Percentiles rank a stretch among this genome's conserved stretches.
Conservation (phyloP, 2,329 filamentous ascomycete genomes). For the Arthrobotrys entomopaga region DNA sequence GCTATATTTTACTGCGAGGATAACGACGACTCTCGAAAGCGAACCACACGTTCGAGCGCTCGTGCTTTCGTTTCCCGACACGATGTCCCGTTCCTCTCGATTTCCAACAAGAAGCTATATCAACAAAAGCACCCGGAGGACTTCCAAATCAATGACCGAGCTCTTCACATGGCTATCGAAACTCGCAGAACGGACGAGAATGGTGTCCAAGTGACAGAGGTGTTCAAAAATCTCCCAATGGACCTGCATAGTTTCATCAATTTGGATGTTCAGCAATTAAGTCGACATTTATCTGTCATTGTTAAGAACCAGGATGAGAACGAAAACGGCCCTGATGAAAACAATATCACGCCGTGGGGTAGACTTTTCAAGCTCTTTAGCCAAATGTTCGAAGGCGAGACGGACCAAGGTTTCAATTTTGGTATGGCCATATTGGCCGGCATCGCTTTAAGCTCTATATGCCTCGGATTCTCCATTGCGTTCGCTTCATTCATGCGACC, state of each 20-base stretch:
- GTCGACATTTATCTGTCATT: conserved; percentile 67
- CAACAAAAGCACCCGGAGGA: conserved; percentile 60
- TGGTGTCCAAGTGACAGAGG: conserved; percentile 56
- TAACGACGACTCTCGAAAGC: conserved; percentile 62
- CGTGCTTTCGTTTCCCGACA: conserved; percentile 66
- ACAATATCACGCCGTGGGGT: conserved; percentile 17
- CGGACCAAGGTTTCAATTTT: conserved; percentile 16
- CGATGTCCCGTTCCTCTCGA: conserved; percentile 65
- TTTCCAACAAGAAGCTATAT: conserved; percentile 64
- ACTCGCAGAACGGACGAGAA: conserved; percentile 58
- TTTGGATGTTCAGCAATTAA: conserved; percentile 68
- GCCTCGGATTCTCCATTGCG: conserved; percentile 16
- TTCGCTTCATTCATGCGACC: conserved; percentile 26
- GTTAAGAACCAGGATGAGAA: conserved; percentile 43
- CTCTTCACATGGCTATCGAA: conserved; percentile 66
- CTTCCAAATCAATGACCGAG: conserved; percentile 63
- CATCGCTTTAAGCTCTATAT: conserved; percentile 30
- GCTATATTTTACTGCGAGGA: conserved; percentile 66
- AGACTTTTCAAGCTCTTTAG: conserved; percentile 21
- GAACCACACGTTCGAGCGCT: conserved; percentile 63
- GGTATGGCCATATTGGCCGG: conserved; percentile 7
- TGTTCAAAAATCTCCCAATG: conserved; percentile 65
- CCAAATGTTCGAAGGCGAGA: conserved; percentile 18
- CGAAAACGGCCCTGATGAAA: conserved; percentile 10
- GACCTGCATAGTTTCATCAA: conserved; percentile 66